Conservation (phyloP, 805 yeast genomes). For the Tanozyma kutaoensis region DNA sequence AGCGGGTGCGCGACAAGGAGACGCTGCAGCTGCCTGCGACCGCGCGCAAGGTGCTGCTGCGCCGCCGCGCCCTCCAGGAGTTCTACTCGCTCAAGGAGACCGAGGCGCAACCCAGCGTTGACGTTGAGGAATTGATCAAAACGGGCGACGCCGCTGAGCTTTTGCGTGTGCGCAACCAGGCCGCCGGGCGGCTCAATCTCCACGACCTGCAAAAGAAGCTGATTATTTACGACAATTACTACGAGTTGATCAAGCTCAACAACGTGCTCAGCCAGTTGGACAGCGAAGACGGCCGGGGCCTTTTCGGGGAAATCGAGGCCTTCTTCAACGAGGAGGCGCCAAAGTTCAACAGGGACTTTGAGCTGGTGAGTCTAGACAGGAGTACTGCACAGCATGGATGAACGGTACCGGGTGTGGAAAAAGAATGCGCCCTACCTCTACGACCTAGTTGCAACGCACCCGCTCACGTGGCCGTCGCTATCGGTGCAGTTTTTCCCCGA, state of each 20-base stretch:
- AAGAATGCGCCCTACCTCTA: constrained; percentile 46
- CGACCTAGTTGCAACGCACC: constrained; percentile 35
- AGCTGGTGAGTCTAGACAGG: too few species aligned
- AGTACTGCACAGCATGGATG: too few species aligned
- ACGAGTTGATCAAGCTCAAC: constrained; percentile 56
- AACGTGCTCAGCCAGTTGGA: constrained; percentile 26
- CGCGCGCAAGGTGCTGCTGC: constrained; percentile 21
- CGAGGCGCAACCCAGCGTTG: too few species aligned
- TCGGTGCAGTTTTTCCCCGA: constrained; percentile 56
- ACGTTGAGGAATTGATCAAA: constrained; percentile 9
- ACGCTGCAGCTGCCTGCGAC: constrained; percentile 1
- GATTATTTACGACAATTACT: constrained; percentile 64
- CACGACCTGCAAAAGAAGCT: constrained; percentile 53
- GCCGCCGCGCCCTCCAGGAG: constrained; percentile 29
- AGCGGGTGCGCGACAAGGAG: not conserved
- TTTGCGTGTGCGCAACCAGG: constrained; percentile 14
- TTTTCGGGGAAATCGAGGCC: too few species aligned
- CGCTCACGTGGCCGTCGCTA: constrained; percentile 53
- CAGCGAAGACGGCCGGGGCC: too few species aligned
- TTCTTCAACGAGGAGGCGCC: too few species aligned
- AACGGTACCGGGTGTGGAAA: constrained; percentile 46
- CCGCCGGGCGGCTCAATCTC: constrained; percentile 30
- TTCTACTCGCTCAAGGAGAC: constrained; percentile 25
- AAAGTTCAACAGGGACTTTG: too few species aligned
- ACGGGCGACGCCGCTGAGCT: constrained; percentile 15